Conservation (phyloP, 2,329 filamentous ascomycete genomes). For the Nemania sp. region DNA sequence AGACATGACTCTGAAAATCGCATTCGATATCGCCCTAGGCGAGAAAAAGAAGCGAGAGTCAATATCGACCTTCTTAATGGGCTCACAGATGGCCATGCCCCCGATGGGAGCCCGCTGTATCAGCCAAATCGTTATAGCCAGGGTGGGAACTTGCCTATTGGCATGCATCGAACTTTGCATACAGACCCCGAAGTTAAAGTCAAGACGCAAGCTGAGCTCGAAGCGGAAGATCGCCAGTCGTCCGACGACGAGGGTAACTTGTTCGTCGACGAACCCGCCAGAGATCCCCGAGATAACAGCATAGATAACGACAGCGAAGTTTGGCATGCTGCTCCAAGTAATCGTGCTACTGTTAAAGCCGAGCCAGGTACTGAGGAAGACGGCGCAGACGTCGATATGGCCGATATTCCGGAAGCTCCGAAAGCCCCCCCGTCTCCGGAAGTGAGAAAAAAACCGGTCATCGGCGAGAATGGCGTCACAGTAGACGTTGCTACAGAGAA, state of each 20-base stretch:
- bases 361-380: conserved; percentile 48
- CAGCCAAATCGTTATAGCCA: conserved; percentile 42
- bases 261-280: conserved; percentile 46
- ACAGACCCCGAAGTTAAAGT: conserved; percentile 58
- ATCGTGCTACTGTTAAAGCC: conserved; percentile 46
- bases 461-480: conserved; percentile 23
- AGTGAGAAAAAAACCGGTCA: conserved; percentile 37
- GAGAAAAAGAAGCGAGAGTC: conserved; percentile 52
- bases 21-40: conserved; percentile 46
- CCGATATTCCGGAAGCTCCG: conserved; percentile 46
- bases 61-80: conserved; percentile 60
- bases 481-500: conserved; percentile 34
- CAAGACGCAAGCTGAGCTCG: conserved; percentile 60
- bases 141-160: conserved; percentile 53
- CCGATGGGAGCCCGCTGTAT: conserved; percentile 50
- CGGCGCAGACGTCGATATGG: conserved; percentile 43
- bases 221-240: conserved; percentile 53
- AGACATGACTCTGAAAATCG: conserved; percentile 42
- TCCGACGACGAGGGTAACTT: conserved; percentile 51
- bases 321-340: conserved; percentile 47
- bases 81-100: conserved; percentile 45
- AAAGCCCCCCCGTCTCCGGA: conserved; percentile 41
- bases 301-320: conserved; percentile 44
- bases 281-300: conserved; percentile 33
- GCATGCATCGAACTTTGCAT: conserved; percentile 58